These are phyloP conservation scores for Pelargonium nanum DNA, from an alignment of 345 rosid species.

Conservation along the genomic window DNA sequence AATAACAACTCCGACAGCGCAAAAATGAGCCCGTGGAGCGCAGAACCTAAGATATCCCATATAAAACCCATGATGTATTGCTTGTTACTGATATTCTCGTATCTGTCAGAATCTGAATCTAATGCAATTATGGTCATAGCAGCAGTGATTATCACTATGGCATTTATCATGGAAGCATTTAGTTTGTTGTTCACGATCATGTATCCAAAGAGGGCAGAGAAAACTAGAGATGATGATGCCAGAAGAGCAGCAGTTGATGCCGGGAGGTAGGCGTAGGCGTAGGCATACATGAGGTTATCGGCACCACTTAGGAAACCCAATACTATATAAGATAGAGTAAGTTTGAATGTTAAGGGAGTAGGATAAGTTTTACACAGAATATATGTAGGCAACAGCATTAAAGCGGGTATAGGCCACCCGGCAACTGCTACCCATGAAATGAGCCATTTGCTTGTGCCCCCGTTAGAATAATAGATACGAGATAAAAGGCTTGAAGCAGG, in stretches of 20 bases:
- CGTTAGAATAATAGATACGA: constrained; percentile 61
- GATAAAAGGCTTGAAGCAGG: constrained; percentile 74
- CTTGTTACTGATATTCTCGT: constrained; percentile 27
- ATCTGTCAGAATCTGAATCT: constrained; percentile 68
- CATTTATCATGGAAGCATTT: constrained; percentile 54
- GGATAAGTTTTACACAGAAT: constrained; percentile 38
- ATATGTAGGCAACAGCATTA: constrained; percentile 47
- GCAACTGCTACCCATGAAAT: constrained; percentile 84
- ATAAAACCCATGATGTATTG: constrained; percentile 63
- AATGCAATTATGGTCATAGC: constrained; percentile 62
- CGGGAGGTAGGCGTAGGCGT: constrained; percentile 80
- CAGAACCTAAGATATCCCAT: constrained; percentile 79
- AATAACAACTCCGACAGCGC: constrained; percentile 75
- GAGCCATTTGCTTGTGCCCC: constrained; percentile 87
- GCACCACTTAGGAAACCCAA: constrained; percentile 70
- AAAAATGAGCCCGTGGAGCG: constrained; percentile 78
- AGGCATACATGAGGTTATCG: constrained; percentile 77
- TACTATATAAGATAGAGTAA: constrained; percentile 39
- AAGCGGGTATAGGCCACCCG: constrained; percentile 71
- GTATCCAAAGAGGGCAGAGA: constrained; percentile 61
- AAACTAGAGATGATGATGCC: constrained; percentile 67
- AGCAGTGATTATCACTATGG: constrained; percentile 54
- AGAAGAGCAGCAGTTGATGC: constrained; percentile 82
- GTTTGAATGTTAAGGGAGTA: constrained; percentile 41
- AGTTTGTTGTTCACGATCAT: constrained; percentile 57